Conservation (phyloP, 495 filamentous ascomycete genomes). For the Trichoderma erinaceum region DNA sequence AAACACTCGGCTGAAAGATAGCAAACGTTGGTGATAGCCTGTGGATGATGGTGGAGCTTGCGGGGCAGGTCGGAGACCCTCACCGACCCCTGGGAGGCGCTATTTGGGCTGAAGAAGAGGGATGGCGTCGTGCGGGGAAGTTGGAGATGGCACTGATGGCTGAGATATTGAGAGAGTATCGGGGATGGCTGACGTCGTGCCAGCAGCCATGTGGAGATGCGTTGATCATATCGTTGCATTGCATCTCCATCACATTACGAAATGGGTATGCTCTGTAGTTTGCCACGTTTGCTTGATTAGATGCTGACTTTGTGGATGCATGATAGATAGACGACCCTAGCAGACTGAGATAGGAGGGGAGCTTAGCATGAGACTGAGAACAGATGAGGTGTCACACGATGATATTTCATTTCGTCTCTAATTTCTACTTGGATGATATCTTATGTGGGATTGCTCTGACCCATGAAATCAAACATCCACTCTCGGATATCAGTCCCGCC, state of each 20-base stretch:
- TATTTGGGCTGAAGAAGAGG: not conserved
- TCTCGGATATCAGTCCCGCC: not conserved
- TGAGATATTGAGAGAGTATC: not conserved
- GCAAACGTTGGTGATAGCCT: not conserved
- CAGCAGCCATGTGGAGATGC: not conserved
- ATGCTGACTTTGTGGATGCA: not conserved
- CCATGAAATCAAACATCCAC: constrained; percentile 5
- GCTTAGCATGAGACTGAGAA: not conserved
- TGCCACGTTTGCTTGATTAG: not conserved
- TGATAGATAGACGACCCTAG: not conserved
- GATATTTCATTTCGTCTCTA: not conserved
- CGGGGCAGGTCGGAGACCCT: constrained; percentile 6
- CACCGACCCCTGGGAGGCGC: constrained; percentile 9
- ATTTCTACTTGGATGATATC: not conserved
- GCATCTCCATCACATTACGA: not conserved
- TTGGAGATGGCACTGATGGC: not conserved
- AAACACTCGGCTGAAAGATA: not conserved
- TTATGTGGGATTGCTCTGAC: not conserved
- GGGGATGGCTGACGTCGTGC: not conserved
- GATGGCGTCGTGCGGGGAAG: constrained; percentile 1
- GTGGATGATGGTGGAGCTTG: not conserved
- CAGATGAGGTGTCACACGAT: not conserved
- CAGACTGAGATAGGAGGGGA: not conserved
- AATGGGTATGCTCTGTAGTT: not conserved
- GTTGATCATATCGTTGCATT: constrained; percentile 2